Conservation (phyloP, 352 stramenopile species). For the Blastocystis sp. region DNA sequence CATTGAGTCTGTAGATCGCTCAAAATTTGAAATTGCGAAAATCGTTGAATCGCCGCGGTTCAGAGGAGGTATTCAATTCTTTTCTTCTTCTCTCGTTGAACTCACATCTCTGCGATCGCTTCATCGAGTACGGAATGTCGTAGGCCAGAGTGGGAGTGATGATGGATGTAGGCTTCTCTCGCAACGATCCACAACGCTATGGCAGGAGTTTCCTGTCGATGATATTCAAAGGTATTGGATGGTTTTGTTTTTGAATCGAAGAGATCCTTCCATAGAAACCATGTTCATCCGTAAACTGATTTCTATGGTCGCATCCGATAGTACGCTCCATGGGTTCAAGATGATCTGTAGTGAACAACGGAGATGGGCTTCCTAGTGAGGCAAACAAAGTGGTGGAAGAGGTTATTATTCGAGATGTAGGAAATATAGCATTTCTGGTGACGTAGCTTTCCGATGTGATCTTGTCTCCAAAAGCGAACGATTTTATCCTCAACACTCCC, state of each 20-base stretch:
- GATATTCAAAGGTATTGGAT: not conserved
- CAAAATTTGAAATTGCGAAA: not conserved
- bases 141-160: not conserved
- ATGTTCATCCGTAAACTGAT: slow-evolving; percentile 17
- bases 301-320: not conserved
- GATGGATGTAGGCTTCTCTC: not conserved
- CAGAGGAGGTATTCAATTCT: not conserved
- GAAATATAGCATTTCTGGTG: not conserved
- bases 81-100: not conserved
- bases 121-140: not conserved
- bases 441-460: slow-evolving; percentile 26
- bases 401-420: not conserved
- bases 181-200: not conserved
- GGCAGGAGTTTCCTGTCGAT: not conserved
- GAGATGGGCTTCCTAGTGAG: not conserved
- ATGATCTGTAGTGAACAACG: not conserved
- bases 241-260: not conserved
- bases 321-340: not conserved
- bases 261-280: not conserved
- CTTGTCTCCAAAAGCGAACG: not conserved
- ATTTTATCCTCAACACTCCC: not conserved
- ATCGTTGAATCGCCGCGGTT: not conserved
- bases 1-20: slow-evolving; percentile 66
- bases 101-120: not conserved
- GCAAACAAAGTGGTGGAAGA: slow-evolving; percentile 1